Evolutionary conservation across 2,329 filamentous ascomycete species (phyloP), one percentile per base, ranked within the genome.

Genomic region (Kalmusia sp.): DNA sequence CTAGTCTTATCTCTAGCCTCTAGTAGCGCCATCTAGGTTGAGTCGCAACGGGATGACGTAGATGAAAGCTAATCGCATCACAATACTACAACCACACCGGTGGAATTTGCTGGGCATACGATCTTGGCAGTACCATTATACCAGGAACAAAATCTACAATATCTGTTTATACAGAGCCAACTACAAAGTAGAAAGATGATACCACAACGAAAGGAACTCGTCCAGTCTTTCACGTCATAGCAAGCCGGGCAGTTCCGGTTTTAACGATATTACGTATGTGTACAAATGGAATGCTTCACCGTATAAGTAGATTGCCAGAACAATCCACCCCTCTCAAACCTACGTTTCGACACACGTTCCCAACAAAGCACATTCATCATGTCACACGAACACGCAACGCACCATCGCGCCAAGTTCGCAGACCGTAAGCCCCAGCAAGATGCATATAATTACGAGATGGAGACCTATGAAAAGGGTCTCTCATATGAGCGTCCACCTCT

Each of bases 401-500:
- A 47, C 22, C 44, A 47, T 31, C 44, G 44, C 31, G 44, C 44
- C 22, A 25, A 28, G 15, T 47, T 47, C 31, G 21, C 44, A 4
- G 44, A 47, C 21, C 44, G 37, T 31, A 47, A 47, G 12, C 44
- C 44, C 21, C 22, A 37, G 12, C 44, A 47, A 38, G 44, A 47
- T 37, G 44, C 31, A 2, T 38, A 47, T 21, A 21, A 25, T 14
- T 47, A 47, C 7, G 44, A 44, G 9, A 44, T 44, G 40, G 19
- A 33, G 12, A 44, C 40, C 34, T 74, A 70, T 51, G 53, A 69
- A 12, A 62, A 62, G 25, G 72, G 72, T 6, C 63, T 75, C 0
- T 53, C 63, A 24, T 73, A 68, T 44, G 64, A 72, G 43, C 64
- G 63, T 6, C 70, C 72, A 7, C 55, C 62, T 1, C 59, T 74